These are phyloP conservation scores for Myrmaecium sp. DNA, from an alignment of 2,329 filamentous ascomycete species.

Conservation along the genomic window DNA sequence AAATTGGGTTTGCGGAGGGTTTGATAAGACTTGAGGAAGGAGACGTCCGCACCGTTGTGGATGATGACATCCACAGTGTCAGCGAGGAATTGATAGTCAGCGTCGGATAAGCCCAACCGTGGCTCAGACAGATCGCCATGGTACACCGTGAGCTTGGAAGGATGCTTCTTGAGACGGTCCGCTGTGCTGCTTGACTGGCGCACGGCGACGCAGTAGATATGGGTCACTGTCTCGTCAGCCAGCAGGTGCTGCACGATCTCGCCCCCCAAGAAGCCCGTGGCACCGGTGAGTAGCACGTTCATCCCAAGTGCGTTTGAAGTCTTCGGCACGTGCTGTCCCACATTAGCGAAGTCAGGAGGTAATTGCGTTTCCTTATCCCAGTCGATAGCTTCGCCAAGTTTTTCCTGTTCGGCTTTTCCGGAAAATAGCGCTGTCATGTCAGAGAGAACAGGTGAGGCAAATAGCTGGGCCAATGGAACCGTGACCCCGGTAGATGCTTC, in stretches of 20 bases:
- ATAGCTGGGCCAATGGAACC: constrained; percentile 1
- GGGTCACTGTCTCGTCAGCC: not conserved
- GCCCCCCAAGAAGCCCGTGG: constrained; percentile 5
- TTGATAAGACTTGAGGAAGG: constrained; percentile 11
- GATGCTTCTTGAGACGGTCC: constrained; percentile 4
- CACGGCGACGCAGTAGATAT: constrained; percentile 6
- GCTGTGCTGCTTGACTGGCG: constrained; percentile 4
- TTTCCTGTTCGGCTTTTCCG: not conserved
- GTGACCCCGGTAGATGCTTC: constrained; percentile 14
- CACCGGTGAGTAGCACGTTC: constrained; percentile 6
- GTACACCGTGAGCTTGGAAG: constrained; percentile 17
- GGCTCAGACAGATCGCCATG: constrained; percentile 20
- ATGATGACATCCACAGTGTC: constrained; percentile 15
- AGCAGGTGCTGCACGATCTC: constrained; percentile 1
- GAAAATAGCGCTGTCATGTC: not conserved
- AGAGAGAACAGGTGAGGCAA: constrained; percentile 1
- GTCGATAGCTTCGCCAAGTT: not conserved
- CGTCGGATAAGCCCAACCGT: constrained; percentile 22
- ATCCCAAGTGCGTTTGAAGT: constrained; percentile 13
- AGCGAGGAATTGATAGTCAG: no score
- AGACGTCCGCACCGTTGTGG: constrained; percentile 9
- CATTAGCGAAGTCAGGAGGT: constrained; percentile 2
- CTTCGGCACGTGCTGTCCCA: not conserved
- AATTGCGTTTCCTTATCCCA: constrained; percentile 8
- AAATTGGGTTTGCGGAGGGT: constrained; percentile 9